Evolutionary conservation across 805 yeast species (phyloP), one percentile per base, ranked within the genome.

Genomic region (Ogataea methylovora): DNA sequence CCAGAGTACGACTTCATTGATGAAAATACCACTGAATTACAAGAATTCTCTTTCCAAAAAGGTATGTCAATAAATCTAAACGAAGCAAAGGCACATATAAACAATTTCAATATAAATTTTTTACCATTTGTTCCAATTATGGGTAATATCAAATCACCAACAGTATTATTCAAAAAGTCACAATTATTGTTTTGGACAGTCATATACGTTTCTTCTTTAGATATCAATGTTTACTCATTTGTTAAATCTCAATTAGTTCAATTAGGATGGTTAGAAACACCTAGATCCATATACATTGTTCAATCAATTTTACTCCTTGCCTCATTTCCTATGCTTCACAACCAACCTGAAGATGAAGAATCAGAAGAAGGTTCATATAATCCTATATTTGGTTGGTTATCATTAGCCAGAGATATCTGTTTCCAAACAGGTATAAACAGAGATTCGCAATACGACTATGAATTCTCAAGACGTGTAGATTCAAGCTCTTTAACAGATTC

Each of bases 101-200:
- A 29, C 7, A 30, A 33, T 8, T 56, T 56, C 40, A 54, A 52
- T 34, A 4, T 21, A 1, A 34, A 37, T 10, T 42, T 43, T 28
- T 39, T 53, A 6, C 45, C 39, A 6, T 40, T 33, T 21, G 35
- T 48, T 3, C 61, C 60, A 12, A 47, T 55, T 18, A 40, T 56
- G 44, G 39, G 41, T 11, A 33, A 34, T n/a, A 36, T 48, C 5
- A 26, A 27, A n/a, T 46, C 52, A 9, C 52, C 57, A 4, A 41
- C 48, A 1, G 3, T 17, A 2, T 29, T 56, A 17, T 48, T 38
- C 31, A 19, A 27, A 17, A 33, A 41, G 16, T 48, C 52, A 9
- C 40, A 43, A n/a, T 33, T 54, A 7, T 40, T 55, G n/a, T 57
- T 56, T 40, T 57, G 62, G 62, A 41, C 60, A 23, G 45, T 54